Percentiles rank a stretch among this genome's conserved stretches.
These are phyloP conservation scores for Sclerotinia nivalis DNA, from an alignment of 2,329 filamentous ascomycete species.

Conservation along the genomic window DNA sequence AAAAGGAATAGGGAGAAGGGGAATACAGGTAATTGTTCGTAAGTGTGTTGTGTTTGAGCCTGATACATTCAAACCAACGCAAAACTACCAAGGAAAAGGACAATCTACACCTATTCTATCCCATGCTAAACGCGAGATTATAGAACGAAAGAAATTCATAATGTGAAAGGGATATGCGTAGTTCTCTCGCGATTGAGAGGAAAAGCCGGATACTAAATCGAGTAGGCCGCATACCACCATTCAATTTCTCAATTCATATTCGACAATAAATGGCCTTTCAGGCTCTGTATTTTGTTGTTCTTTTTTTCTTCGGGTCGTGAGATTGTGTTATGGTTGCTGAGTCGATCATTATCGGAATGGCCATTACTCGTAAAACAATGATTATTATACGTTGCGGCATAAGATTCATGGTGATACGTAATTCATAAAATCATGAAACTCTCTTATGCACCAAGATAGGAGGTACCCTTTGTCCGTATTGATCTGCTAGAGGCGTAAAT, in stretches of 20 bases:
- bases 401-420: neutral
- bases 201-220: no score
- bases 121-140: neutral
- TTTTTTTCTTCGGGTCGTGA: no score
- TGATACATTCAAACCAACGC: neutral
- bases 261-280: no score
- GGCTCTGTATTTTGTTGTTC: no score
- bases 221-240: no score
- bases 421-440: neutral
- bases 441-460: neutral
- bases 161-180: neutral
- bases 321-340: neutral
- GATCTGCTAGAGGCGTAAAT: neutral
- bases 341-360: neutral
- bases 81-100: neutral
- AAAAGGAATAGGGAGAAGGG: neutral
- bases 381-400: neutral
- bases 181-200: no score
- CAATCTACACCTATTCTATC: neutral
- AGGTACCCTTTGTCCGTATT: neutral
- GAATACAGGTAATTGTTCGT: neutral
- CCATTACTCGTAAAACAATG: neutral
- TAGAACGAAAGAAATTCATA: constrained; percentile 7
- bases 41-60: neutral
- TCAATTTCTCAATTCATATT: no score